Base-by-base conservation (phyloP, 2,329 filamentous ascomycete genomes). In the Rachicladosporium sp. region DNA sequence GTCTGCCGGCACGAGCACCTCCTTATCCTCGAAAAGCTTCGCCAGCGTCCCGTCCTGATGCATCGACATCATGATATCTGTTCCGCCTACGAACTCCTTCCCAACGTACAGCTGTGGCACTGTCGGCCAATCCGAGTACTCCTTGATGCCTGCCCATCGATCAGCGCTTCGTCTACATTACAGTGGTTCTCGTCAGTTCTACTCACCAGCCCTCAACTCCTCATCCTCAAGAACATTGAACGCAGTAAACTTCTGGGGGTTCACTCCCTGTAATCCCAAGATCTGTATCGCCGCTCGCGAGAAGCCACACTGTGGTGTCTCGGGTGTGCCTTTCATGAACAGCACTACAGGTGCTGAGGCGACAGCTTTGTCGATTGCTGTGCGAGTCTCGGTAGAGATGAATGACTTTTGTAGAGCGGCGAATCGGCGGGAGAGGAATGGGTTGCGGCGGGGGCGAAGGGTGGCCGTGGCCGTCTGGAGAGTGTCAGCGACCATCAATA, bases 301-400 rank as follows among this genome's bases (percentile, higher is more conserved):
- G 71, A 95, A 98, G 34, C 91, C 91, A 65, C 91, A 98, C 64
- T 95, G 88, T 12, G 91, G 91, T 45, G 78, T 85, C 67, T 95
- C 88, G 43, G 91, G 91, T 1, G 91, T 96, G 43, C 91, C 91
- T 70, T 98, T 98, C 91, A 98, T 98, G 71, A 98, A 98, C 42
- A 98, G 73, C 1, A 98, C 91, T 0, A 98, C 89, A 2, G 89
- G 89, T 0, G 88, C 82, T 1, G 87, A 88, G 15, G 68, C 71
- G 10, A 98, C 80, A 27, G 89, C 89, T 61, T 87, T 85, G 63
- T 95, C 85, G 54, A 98, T 98, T 19, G 88, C 87, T 31, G 76
- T 65, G 46, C 74, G 78, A 8, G 84, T 91, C 57, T 86, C 75
- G 51, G 80, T 74, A 27, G 89, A 95, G 35, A 98, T 74, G 31